Conservation (phyloP, 2,329 filamentous ascomycete genomes). For the Aureobasidium vineae region DNA sequence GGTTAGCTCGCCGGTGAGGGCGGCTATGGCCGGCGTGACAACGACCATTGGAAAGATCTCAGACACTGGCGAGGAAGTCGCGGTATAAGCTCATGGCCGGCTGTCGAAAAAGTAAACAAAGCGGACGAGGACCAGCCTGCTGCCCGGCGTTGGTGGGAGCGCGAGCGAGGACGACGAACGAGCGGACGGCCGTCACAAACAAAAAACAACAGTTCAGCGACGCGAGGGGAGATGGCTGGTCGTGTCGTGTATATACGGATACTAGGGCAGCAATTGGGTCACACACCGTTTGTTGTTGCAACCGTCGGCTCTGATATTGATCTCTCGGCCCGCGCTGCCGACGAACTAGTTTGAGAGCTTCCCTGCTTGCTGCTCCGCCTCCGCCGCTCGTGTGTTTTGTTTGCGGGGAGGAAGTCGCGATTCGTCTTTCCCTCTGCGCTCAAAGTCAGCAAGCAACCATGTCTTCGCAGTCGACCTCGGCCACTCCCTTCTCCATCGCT, state of each 20-base stretch:
- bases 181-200: background rate
- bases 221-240: background rate
- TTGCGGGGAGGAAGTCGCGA: conserved; percentile 11
- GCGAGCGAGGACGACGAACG: conserved; percentile 2
- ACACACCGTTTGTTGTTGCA: conserved; percentile 24
- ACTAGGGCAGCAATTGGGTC: background rate
- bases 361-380: conserved; percentile 1
- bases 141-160: background rate
- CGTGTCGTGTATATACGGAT: background rate
- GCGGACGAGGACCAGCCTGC: conserved; percentile 27
- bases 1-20: conserved; percentile 75
- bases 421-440: background rate
- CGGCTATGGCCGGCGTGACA: conserved; percentile 70
- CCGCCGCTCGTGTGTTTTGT: background rate
- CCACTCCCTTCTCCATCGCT: conserved; percentile 46
- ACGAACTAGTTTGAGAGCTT: background rate
- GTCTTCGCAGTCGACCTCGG: conserved; percentile 28
- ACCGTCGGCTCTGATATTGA: conserved; percentile 19
- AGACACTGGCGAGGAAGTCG: background rate
- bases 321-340: conserved; percentile 22
- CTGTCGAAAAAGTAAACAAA: conserved; percentile 20
- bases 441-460: conserved; percentile 6
- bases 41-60: conserved; percentile 64
- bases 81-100: conserved; percentile 21
- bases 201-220: background rate